These are phyloP conservation scores for Metschnikowia noctiluminum DNA, from an alignment of 805 yeast species.

Conservation along the genomic window DNA sequence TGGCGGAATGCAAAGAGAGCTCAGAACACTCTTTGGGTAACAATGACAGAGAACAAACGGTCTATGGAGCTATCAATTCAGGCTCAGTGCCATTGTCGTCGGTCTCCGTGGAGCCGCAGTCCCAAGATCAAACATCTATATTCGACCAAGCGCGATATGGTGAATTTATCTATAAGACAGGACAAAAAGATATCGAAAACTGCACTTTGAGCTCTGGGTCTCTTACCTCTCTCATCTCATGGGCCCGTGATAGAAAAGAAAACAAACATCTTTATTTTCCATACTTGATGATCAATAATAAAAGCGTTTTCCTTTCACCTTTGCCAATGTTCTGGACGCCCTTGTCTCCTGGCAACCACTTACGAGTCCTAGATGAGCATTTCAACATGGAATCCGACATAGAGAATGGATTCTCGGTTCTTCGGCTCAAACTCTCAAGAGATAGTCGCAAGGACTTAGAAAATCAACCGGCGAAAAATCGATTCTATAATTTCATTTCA, in stretches of 20 bases:
- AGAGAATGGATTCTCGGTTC: conserved; percentile 29
- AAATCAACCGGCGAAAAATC: conserved; percentile 7
- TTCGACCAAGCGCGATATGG: conserved; percentile 14
- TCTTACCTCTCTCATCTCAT: conserved; percentile 11
- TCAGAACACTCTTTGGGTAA: background rate
- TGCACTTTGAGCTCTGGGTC: conserved; percentile 2
- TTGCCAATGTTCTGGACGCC: conserved; percentile 42
- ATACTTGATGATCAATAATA: conserved; percentile 26
- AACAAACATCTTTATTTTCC: conserved; percentile 25
- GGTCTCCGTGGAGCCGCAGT: conserved; percentile 5
- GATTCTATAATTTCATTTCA: conserved; percentile 36
- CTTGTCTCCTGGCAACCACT: conserved; percentile 25
- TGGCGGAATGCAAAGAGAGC: background rate
- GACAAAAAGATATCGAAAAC: background rate
- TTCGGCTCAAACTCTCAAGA: conserved; percentile 20
- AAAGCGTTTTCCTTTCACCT: conserved; percentile 25
- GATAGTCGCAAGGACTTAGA: background rate
- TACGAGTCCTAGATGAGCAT: conserved; percentile 21
- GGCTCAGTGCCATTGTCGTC: conserved; percentile 2
- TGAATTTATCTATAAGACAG: conserved; percentile 10
- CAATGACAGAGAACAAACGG: background rate
- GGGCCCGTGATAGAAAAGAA: conserved; percentile 15
- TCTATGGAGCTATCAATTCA: background rate
- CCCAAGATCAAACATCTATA: conserved; percentile 4
- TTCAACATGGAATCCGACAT: conserved; percentile 25